Conservation (phyloP, 345 rosid genomes). For the Garcia nutans region DNA sequence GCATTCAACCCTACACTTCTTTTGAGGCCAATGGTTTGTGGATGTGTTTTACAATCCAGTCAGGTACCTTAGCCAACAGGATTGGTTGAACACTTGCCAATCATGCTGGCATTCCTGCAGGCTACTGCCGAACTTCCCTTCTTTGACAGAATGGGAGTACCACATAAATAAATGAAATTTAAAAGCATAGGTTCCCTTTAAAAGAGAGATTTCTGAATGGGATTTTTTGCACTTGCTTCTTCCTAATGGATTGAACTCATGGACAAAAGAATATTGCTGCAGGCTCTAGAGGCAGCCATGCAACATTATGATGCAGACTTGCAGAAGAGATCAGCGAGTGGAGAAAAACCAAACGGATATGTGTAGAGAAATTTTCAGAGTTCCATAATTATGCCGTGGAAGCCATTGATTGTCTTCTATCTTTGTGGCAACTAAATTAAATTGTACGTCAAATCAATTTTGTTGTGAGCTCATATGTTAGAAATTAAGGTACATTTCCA, state of each 20-base stretch:
- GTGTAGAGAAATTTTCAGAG: neutral
- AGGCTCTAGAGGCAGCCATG: slow-evolving; percentile 37
- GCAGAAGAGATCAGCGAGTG: slow-evolving; percentile 30
- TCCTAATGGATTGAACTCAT: neutral
- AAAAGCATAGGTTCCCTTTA: neutral
- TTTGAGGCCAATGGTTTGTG: neutral
- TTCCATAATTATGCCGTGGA: neutral
- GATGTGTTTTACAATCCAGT: neutral
- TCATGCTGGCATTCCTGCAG: neutral
- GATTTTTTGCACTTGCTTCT: neutral
- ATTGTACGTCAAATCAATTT: slow-evolving; percentile 19
- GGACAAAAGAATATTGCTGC: neutral
- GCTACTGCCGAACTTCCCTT: neutral
- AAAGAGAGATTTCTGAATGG: neutral
- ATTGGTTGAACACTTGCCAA: too few species aligned
- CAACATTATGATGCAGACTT: slow-evolving; percentile 36
- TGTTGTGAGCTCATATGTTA: slow-evolving; percentile 1
- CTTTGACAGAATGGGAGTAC: too few species aligned
- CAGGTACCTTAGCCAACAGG: too few species aligned
- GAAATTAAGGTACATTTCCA: neutral
- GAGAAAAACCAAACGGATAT: slow-evolving; percentile 31
- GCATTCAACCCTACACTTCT: neutral
- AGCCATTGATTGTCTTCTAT: neutral
- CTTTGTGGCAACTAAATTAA: neutral
- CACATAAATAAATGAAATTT: neutral